Evolutionary conservation across 2,329 filamentous ascomycete genomes (phyloP).

Genomic region (Colletotrichum tamarilloi): DNA sequence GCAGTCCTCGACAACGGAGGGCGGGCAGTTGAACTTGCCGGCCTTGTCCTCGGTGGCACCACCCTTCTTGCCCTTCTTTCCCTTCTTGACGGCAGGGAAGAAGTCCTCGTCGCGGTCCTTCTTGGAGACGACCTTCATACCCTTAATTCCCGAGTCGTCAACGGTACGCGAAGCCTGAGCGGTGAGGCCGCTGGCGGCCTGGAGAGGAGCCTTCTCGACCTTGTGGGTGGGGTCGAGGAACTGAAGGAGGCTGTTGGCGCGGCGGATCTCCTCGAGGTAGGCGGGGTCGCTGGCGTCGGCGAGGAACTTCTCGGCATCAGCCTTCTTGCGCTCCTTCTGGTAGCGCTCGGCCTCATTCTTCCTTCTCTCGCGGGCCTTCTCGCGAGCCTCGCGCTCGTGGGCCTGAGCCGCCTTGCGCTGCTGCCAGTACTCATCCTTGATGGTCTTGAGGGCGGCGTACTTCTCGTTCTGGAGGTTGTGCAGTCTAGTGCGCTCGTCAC

Average conservation of each 20-base stretch:
- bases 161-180: slow-evolving; percentile 86
- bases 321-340: slow-evolving; percentile 78
- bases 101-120: slow-evolving; percentile 90
- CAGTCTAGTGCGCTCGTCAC: slow-evolving; percentile 86
- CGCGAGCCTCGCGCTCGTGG: slow-evolving; percentile 86
- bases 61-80: slow-evolving; percentile 87
- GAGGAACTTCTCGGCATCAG: slow-evolving; percentile 80
- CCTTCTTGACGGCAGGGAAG: slow-evolving; percentile 83
- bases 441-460: slow-evolving; percentile 81
- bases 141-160: slow-evolving; percentile 86
- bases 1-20: slow-evolving; percentile 92
- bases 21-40: slow-evolving; percentile 79
- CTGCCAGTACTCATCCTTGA: slow-evolving; percentile 90
- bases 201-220: slow-evolving; percentile 74
- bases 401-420: slow-evolving; percentile 84
- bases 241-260: slow-evolving; percentile 85
- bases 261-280: slow-evolving; percentile 92
- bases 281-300: slow-evolving; percentile 87
- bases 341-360: slow-evolving; percentile 83
- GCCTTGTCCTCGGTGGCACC: slow-evolving; percentile 59
- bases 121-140: slow-evolving; percentile 85
- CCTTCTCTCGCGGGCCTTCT: slow-evolving; percentile 80
- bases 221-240: slow-evolving; percentile 84
- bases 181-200: slow-evolving; percentile 77
- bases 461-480: slow-evolving; percentile 90